Percentiles rank a stretch among this genome's conserved stretches.
These are phyloP conservation scores for Apiotrichum montevideense DNA, from an alignment of 1,284 basidiomycete genomes.

Conservation along the genomic window DNA sequence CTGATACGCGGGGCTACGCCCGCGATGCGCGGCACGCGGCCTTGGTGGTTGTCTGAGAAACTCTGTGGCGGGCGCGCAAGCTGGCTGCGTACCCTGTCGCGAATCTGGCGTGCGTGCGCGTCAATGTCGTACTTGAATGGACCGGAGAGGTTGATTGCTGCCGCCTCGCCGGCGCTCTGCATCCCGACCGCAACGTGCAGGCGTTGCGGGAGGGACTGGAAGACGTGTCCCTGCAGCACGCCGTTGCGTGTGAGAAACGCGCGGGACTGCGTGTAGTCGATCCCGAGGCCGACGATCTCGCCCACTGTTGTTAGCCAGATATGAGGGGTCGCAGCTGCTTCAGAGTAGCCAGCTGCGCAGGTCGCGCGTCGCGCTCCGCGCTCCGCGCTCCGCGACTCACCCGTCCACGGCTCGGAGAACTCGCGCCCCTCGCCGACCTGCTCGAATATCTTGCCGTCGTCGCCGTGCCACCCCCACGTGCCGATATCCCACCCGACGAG, in stretches of 20 bases:
- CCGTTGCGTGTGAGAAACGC: constrained; percentile 91
- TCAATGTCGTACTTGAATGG: constrained; percentile 84
- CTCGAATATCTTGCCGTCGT: constrained; percentile 74
- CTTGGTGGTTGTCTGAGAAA: neutral
- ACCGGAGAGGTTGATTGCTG: constrained; percentile 67
- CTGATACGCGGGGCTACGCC: neutral
- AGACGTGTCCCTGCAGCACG: constrained; percentile 62
- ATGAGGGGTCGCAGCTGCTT: neutral
- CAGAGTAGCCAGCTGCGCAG: no score
- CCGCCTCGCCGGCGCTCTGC: constrained; percentile 55
- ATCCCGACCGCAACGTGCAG: constrained; percentile 82
- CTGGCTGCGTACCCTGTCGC: constrained; percentile 13
- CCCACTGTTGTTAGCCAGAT: constrained; percentile 53
- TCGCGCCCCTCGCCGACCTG: constrained; percentile 60
- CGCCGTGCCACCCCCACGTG: constrained; percentile 94
- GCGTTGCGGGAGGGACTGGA: constrained; percentile 58
- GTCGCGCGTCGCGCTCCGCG: neutral
- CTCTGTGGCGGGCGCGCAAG: neutral
- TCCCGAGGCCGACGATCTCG: constrained; percentile 79
- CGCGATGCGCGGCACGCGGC: constrained; percentile 2
- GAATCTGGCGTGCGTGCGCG: constrained; percentile 54
- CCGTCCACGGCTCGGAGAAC: constrained; percentile 58
- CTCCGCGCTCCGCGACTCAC: constrained; percentile 21
- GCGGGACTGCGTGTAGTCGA: constrained; percentile 71
- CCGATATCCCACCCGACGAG: constrained; percentile 82